Evolutionary conservation across 1,284 basidiomycete genomes (phyloP), one percentile per base, ranked within the genome.

Genomic region (Sutorius eximius): DNA sequence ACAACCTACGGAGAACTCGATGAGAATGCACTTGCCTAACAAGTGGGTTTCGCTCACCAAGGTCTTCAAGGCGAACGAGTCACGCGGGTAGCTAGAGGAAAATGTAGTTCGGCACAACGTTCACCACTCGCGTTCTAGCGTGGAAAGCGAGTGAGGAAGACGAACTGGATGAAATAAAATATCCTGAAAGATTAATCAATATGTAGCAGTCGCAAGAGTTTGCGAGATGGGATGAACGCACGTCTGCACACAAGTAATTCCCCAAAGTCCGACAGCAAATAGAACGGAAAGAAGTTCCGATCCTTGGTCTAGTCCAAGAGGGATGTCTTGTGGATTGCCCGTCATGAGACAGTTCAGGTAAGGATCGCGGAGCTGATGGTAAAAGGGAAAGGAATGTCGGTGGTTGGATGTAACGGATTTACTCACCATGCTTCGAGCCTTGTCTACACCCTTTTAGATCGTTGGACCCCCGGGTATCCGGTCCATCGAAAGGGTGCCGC

Each of bases 141-240:
- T 18, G 47, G 9, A 4, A 22, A 41, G 11, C 10, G 41, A 1
- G 30, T 7, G 22, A 43, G 24, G 32, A 44, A 42, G 15, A 62
- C 61, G 2, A 29, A 62, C 61, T 65, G 61, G 7, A 66, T 44
- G 37, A 62, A 62, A 38, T 66, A 62, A 50, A 61, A 62, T 29
- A 62, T 30, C 11, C 61, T 62, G 32, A 18, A 7, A 16, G 10
- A 33, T 20, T 0, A 13, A 34, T 50, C 36, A 61, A 15, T 24
- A 37, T 48, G 12, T 22, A 16, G 18, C 7, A 34, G 27, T 12
- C 8, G 41, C 20, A 27, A 16, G 12, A 5, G 20, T 9, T 29
- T 20, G 16, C 15, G 22, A 41, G 36, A 2, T 34, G 9, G 11
- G 20, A 47, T 24, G 38, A 37, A 52, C 63, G 47, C 30, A 62